These are phyloP conservation scores for Jackrogersella minutella DNA, from an alignment of 495 filamentous ascomycete genomes.

Conservation along the genomic window DNA sequence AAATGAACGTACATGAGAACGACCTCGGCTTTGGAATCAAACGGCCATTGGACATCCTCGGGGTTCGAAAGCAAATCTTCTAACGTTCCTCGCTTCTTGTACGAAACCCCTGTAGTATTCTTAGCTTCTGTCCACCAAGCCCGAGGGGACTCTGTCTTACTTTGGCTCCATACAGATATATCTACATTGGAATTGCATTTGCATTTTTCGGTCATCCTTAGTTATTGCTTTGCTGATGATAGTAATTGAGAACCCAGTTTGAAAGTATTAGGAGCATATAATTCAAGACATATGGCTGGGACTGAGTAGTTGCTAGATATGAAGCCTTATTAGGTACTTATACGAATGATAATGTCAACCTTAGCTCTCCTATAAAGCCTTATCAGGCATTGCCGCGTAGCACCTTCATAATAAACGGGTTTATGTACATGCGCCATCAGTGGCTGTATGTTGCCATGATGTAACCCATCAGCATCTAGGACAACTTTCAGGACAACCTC, in stretches of 20 bases:
- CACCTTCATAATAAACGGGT: too few species aligned
- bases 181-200: not conserved
- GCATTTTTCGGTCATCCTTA: not conserved
- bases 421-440: too few species aligned
- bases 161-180: not conserved
- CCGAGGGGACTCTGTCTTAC: not conserved
- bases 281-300: too few species aligned
- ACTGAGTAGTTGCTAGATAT: too few species aligned
- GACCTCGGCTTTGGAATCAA: not conserved
- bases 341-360: too few species aligned
- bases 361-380: too few species aligned
- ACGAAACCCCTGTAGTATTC: not conserved
- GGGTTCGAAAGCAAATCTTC: not conserved
- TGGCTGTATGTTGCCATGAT: too few species aligned
- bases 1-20: not conserved
- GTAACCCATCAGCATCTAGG: too few species aligned
- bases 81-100: not conserved
- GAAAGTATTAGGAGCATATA: not conserved
- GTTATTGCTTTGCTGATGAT: not conserved
- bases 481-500: too few species aligned
- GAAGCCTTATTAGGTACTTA: too few species aligned
- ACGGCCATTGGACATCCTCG: not conserved
- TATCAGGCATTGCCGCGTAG: too few species aligned
- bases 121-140: not conserved
- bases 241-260: too few species aligned